phyloP scores from a whole-genome alignment of 805 yeast species.

The Metschnikowia sp. region DNA sequence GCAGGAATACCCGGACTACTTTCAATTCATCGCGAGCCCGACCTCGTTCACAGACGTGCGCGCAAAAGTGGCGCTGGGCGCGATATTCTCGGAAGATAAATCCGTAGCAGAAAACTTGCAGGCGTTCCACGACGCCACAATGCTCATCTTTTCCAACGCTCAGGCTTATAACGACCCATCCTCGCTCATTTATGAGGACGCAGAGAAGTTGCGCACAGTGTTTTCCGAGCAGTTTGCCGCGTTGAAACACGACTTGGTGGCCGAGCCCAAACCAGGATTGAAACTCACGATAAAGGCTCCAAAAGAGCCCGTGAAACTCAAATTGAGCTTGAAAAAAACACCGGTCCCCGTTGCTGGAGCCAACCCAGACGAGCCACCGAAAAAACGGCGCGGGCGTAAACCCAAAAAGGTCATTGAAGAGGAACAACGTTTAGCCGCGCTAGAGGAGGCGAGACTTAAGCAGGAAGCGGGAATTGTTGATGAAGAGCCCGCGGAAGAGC shows the following conservation, averaged over 20 bases:
- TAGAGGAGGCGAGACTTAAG: slow-evolving; percentile 11
- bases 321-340: slow-evolving; percentile 27
- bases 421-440: slow-evolving; percentile 16
- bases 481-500: slow-evolving; percentile 7
- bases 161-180: slow-evolving; percentile 71
- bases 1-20: slow-evolving; percentile 76
- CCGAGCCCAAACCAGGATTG: slow-evolving; percentile 18
- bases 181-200: slow-evolving; percentile 69
- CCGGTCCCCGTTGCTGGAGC: slow-evolving; percentile 4
- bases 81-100: slow-evolving; percentile 28
- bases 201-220: slow-evolving; percentile 53
- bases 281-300: slow-evolving; percentile 28
- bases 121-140: slow-evolving; percentile 56
- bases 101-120: slow-evolving; percentile 46
- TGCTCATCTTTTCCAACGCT: slow-evolving; percentile 74
- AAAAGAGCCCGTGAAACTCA: slow-evolving; percentile 24
- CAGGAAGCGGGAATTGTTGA: slow-evolving; percentile 8
- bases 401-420: slow-evolving; percentile 22
- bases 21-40: slow-evolving; percentile 66
- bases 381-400: slow-evolving; percentile 23
- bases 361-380: slow-evolving; percentile 16
- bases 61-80: slow-evolving; percentile 48
- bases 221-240: slow-evolving; percentile 42
- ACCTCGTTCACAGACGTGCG: slow-evolving; percentile 65
- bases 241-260: slow-evolving; percentile 24